These are phyloP conservation scores for Thraustotheca clavata DNA, from an alignment of 352 stramenopile species.

Conservation along the genomic window DNA sequence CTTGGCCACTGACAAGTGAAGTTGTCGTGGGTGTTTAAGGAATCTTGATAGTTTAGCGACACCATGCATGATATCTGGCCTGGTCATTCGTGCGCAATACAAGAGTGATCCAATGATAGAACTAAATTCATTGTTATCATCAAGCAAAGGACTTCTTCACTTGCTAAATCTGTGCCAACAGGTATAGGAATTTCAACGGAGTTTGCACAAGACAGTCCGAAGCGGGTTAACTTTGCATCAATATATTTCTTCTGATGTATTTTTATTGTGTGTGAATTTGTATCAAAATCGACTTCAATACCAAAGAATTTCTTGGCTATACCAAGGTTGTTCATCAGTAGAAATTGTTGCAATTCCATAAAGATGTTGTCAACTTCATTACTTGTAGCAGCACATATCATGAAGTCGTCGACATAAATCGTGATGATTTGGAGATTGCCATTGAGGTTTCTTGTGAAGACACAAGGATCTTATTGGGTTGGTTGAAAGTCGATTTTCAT, in stretches of 20 bases:
- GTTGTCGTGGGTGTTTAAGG: neutral
- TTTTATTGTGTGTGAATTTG: neutral
- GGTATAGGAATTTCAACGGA: neutral
- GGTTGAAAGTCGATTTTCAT: neutral
- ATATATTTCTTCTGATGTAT: neutral
- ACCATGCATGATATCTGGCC: slow-evolving; percentile 4
- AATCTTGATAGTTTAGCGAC: neutral
- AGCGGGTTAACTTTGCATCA: neutral
- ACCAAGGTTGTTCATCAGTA: neutral
- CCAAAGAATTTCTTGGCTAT: neutral
- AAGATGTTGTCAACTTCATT: neutral
- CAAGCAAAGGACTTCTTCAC: neutral
- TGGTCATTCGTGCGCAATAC: neutral
- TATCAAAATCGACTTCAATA: neutral
- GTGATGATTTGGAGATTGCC: neutral
- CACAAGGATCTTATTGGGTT: neutral
- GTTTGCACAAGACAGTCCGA: neutral
- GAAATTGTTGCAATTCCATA: neutral
- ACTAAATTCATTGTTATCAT: neutral
- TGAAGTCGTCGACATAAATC: neutral
- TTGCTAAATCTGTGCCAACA: neutral
- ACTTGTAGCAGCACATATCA: neutral
- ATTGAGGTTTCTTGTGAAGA: neutral
- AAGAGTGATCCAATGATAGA: neutral
- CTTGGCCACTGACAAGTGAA: neutral